These are phyloP conservation scores for Mucor sp. DNA, from an alignment of 371 early-diverging fungal genomes.

Conservation along the genomic window DNA sequence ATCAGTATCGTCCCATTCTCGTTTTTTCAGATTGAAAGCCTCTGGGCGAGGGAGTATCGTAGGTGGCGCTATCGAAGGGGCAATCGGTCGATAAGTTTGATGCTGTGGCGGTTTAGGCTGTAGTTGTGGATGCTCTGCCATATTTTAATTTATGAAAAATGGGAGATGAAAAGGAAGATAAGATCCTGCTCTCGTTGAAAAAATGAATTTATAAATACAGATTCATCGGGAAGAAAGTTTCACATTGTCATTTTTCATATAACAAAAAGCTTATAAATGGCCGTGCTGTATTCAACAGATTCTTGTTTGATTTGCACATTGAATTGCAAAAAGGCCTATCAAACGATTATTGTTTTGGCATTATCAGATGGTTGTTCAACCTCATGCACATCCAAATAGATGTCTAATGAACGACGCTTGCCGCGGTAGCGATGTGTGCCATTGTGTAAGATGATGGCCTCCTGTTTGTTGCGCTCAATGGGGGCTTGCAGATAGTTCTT, in stretches of 20 bases:
- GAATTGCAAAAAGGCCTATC: too few species aligned
- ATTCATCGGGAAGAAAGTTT: not conserved
- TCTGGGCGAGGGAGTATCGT: slow-evolving; percentile 19
- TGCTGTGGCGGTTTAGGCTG: not conserved
- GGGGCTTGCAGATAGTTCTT: too few species aligned
- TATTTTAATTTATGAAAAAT: not conserved
- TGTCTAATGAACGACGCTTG: too few species aligned
- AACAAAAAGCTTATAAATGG: not conserved
- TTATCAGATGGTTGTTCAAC: too few species aligned
- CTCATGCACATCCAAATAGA: too few species aligned
- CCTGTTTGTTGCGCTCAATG: too few species aligned
- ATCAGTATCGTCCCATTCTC: slow-evolving; percentile 14
- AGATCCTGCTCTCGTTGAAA: not conserved
- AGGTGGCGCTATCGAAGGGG: slow-evolving; percentile 17
- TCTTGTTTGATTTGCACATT: too few species aligned
- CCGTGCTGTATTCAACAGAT: not conserved
- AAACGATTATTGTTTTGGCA: too few species aligned
- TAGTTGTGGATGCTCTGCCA: not conserved
- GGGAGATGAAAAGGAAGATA: not conserved
- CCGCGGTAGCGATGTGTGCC: too few species aligned
- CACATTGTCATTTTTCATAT: not conserved
- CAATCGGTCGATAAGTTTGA: slow-evolving; percentile 21
- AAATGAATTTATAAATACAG: not conserved
- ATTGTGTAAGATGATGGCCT: too few species aligned
- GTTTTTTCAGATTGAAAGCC: slow-evolving; percentile 4